These are phyloP conservation scores for Nakazawaea wickerhamii DNA, from an alignment of 805 yeast genomes.

Conservation along the genomic window DNA sequence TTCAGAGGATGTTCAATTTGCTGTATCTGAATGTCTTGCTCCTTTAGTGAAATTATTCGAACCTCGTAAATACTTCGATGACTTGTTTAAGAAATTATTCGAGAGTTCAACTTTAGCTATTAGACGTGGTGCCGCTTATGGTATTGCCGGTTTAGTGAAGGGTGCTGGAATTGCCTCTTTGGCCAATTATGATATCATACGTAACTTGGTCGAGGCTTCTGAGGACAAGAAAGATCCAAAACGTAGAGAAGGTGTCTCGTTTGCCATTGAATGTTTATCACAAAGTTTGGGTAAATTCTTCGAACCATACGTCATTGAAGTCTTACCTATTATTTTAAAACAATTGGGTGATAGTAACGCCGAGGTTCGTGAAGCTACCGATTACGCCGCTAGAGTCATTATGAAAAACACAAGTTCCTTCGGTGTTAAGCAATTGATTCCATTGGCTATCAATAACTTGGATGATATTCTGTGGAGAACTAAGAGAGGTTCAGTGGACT, in stretches of 20 bases:
- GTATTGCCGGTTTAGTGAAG: conserved; percentile 87
- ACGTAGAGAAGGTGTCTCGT: conserved; percentile 82
- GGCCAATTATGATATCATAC: conserved; percentile 69
- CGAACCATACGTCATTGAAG: conserved; percentile 91
- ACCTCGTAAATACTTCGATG: conserved; percentile 50
- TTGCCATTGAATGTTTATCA: conserved; percentile 81
- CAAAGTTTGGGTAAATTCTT: conserved; percentile 67
- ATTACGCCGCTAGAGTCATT: conserved; percentile 76
- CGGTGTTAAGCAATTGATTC: conserved; percentile 89
- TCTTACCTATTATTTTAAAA: conserved; percentile 74
- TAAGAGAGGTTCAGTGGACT: conserved; percentile 93
- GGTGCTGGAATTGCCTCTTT: conserved; percentile 83
- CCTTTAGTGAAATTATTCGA: conserved; percentile 63
- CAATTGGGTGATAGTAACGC: conserved; percentile 79
- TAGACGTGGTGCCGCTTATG: conserved; percentile 95
- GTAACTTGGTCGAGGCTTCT: conserved; percentile 72
- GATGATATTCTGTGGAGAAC: conserved; percentile 94
- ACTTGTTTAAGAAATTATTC: conserved; percentile 56
- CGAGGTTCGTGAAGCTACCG: conserved; percentile 88
- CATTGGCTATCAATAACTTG: conserved; percentile 78
- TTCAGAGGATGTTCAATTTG: conserved; percentile 84
- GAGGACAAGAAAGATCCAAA: conserved; percentile 76
- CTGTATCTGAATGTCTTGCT: conserved; percentile 80
- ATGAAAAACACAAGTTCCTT: conserved; percentile 89
- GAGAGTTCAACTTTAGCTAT: conserved; percentile 39